phyloP scores from a whole-genome alignment of 78 protist genomes.

The Dictyostelium firmibasis region DNA sequence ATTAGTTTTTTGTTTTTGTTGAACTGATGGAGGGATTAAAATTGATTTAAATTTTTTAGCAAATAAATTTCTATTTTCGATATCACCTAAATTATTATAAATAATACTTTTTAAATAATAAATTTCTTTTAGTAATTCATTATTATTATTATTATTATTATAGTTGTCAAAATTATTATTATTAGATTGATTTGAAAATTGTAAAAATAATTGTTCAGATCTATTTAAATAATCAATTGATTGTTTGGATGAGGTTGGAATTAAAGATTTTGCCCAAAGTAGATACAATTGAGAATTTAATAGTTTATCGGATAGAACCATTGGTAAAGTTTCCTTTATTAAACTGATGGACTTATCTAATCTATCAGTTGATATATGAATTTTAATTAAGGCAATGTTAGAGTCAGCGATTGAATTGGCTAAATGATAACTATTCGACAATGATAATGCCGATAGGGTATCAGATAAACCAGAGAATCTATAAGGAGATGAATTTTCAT shows the following conservation, averaged over 20 bases:
- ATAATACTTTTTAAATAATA: constrained; percentile 20
- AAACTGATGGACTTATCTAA: neutral
- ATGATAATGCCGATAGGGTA: constrained; percentile 25
- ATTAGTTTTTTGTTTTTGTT: neutral
- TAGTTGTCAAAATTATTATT: neutral
- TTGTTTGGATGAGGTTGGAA: neutral
- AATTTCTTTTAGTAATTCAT: neutral
- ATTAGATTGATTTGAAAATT: neutral
- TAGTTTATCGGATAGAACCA: neutral
- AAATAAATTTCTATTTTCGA: constrained; percentile 10
- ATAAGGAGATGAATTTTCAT: neutral
- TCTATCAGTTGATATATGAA: neutral
- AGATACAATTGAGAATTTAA: constrained; percentile 1
- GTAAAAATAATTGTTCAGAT: neutral
- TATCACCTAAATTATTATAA: constrained; percentile 1
- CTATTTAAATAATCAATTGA: neutral
- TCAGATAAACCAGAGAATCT: neutral
- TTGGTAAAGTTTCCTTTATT: neutral
- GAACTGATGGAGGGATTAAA: neutral
- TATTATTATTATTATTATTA: neutral
- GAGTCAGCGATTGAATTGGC: neutral
- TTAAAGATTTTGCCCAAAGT: constrained; percentile 1
- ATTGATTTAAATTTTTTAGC: constrained; percentile 18
- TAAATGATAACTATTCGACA: neutral
- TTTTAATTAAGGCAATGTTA: constrained; percentile 2